A percentile compares a stretch with the other conserved stretches of the same genome.
These are phyloP conservation scores for Pseudohalonectria lignicola DNA, from an alignment of 2,329 filamentous ascomycete species.

Conservation along the genomic window DNA sequence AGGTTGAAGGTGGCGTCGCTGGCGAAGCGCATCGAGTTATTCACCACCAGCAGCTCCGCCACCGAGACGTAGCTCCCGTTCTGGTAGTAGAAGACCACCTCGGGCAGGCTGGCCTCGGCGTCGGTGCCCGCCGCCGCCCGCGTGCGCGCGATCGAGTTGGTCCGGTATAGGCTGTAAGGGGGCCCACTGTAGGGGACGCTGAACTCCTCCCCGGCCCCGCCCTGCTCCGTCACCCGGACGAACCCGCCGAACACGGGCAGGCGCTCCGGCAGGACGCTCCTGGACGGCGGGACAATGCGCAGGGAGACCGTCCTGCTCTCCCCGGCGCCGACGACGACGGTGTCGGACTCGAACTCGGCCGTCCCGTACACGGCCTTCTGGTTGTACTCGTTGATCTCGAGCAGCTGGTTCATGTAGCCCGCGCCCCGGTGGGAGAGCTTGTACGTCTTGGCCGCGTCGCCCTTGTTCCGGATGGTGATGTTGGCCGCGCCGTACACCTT, in stretches of 20 bases:
- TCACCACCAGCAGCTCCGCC: conserved; percentile 5
- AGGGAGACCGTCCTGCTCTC: conserved; percentile 8
- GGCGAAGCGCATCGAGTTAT: conserved; percentile 4
- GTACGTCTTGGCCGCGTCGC: conserved; percentile 10
- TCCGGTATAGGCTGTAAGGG: conserved; percentile 13
- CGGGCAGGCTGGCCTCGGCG: neutral
- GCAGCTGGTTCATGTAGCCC: conserved; percentile 11
- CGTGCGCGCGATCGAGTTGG: conserved; percentile 6
- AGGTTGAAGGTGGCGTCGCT: neutral
- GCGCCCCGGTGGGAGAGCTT: conserved; percentile 12
- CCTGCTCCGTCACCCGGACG: conserved; percentile 8
- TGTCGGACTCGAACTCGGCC: conserved; percentile 6
- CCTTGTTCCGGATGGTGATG: conserved; percentile 14
- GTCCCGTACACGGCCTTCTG: conserved; percentile 13
- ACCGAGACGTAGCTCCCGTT: conserved; percentile 4
- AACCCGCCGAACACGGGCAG: conserved; percentile 14
- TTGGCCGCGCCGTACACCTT: conserved; percentile 9
- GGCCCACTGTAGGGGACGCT: conserved; percentile 13
- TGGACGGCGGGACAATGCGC: conserved; percentile 8
- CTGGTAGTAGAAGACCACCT: conserved; percentile 4
- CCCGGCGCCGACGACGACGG: conserved; percentile 6
- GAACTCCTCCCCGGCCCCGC: conserved; percentile 7
- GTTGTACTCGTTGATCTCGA: conserved; percentile 7
- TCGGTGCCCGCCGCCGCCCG: conserved; percentile 1
- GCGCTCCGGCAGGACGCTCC: conserved; percentile 7